Evolutionary conservation across 768 basidiomycete species (phyloP), one percentile per base, ranked within the genome.

Genomic region (Mycena leptocephala): DNA sequence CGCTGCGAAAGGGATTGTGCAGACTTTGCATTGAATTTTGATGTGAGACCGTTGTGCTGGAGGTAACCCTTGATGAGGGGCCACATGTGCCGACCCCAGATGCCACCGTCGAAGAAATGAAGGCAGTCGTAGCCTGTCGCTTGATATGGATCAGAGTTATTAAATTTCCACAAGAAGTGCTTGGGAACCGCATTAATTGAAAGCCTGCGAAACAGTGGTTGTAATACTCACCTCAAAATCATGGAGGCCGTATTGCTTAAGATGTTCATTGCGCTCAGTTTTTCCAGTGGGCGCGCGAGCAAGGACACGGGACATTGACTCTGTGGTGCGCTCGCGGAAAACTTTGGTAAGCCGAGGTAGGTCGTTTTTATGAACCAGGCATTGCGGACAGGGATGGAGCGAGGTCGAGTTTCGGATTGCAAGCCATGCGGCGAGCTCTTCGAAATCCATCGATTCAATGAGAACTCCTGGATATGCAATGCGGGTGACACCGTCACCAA

Each of bases 401-500:
- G 73, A 61, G 3, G 20, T 28, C 16, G 72, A 73, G 32, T 73
- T 70, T 1, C 53, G 61, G 35, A 74, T 58, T 8, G 67, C 76
- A 28, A 70, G 48, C 72, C 72, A 78, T 2, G 72, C 69, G 2
- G 68, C 72, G 16, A 74, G 11, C 58, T 78, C 76, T 46, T 78
- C 69, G 26, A 73, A 67, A 30, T 78, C 73, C 72, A 78, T 74
- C 5, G 72, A 78, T 35, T 78, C 76, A 22, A 78, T 74, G 35
- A 64, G 66, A 59, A 78, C 53, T 3, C 76, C 73, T 0, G 76
- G 76, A 43, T 78, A 67, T 28, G 41, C 72, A 20, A 66, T 32
- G 18, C 72, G 72, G 2, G 43, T 75, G 35, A 64, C n/a, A 9
- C 68, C 59, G 24, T 78, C 76, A 2, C 73, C 73, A 26, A 74